Conservation (phyloP, 495 filamentous ascomycete species). For the Jackrogersella minutella region DNA sequence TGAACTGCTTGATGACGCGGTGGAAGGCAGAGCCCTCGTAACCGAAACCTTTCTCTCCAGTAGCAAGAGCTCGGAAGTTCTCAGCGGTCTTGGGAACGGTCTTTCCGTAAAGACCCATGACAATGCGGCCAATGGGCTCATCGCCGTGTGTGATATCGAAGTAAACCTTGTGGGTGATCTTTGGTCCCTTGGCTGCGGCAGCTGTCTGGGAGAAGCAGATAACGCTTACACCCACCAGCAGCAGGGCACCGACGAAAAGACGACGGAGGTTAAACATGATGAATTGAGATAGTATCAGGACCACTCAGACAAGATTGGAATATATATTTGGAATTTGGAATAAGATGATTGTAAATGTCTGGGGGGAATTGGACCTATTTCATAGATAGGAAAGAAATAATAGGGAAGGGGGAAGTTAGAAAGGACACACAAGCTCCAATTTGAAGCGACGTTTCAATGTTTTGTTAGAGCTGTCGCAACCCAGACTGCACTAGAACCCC, state of each 20-base stretch:
- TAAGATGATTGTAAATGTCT: not conserved
- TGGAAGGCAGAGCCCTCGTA: conserved; percentile 97
- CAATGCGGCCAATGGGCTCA: conserved; percentile 81
- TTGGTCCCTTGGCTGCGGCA: conserved; percentile 85
- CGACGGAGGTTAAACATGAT: conserved; percentile 66
- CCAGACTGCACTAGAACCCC: conserved; percentile 18
- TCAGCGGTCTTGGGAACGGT: conserved; percentile 97
- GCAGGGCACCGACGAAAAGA: conserved; percentile 70
- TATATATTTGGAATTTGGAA: not conserved
- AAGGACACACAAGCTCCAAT: conserved; percentile 41
- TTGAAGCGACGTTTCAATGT: conserved; percentile 36
- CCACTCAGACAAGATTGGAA: conserved; percentile 13
- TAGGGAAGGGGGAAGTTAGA: conserved; percentile 9
- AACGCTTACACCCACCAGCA: conserved; percentile 76
- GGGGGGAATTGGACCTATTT: conserved; percentile 20
- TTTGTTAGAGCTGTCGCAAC: conserved; percentile 21
- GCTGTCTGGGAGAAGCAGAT: conserved; percentile 75
- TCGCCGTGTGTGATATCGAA: conserved; percentile 96
- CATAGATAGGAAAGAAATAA: conserved; percentile 2
- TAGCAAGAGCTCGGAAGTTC: conserved; percentile 97
- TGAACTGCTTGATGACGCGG: conserved; percentile 98
- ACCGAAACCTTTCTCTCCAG: conserved; percentile 95
- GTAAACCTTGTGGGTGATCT: conserved; percentile 97
- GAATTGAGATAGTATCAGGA: conserved; percentile 9
- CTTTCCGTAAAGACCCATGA: conserved; percentile 96